Percentiles rank a stretch among this genome's conserved stretches.
Conservation (phyloP, 2,329 filamentous ascomycete species). For the Amesomyces nigricolor region DNA sequence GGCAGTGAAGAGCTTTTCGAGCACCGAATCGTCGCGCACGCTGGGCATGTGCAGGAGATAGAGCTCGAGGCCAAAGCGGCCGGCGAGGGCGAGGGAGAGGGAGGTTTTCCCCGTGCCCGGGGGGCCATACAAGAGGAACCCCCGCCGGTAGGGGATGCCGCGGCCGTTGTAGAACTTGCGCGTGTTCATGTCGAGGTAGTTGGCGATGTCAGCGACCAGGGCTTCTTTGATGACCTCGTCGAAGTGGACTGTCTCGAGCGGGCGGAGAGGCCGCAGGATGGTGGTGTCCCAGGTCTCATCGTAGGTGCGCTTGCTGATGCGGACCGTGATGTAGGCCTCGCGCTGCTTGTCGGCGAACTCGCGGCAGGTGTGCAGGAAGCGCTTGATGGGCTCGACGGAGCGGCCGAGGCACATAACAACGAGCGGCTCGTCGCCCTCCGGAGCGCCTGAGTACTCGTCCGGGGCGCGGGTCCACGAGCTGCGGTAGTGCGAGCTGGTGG, state of each 20-base stretch:
- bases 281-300: constrained; percentile 33
- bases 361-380: constrained; percentile 41
- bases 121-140: constrained; percentile 67
- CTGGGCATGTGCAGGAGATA: constrained; percentile 64
- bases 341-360: constrained; percentile 39
- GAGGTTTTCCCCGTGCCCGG: constrained; percentile 72
- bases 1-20: constrained; percentile 32
- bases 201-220: constrained; percentile 63
- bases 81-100: constrained; percentile 68
- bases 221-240: constrained; percentile 47
- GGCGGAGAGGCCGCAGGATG: constrained; percentile 32
- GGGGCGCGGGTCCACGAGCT: constrained; percentile 22
- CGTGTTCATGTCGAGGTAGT: constrained; percentile 54
- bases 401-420: constrained; percentile 37
- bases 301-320: constrained; percentile 28
- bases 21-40: constrained; percentile 26
- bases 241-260: constrained; percentile 35
- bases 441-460: constrained; percentile 32
- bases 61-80: constrained; percentile 65
- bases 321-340: constrained; percentile 34
- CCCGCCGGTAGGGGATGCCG: constrained; percentile 68
- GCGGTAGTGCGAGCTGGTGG: constrained; percentile 16
- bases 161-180: constrained; percentile 65
- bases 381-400: constrained; percentile 44
- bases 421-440: constrained; percentile 35